phyloP scores from a whole-genome alignment of 1,284 basidiomycete genomes.

The Neonothopanus nambi region DNA sequence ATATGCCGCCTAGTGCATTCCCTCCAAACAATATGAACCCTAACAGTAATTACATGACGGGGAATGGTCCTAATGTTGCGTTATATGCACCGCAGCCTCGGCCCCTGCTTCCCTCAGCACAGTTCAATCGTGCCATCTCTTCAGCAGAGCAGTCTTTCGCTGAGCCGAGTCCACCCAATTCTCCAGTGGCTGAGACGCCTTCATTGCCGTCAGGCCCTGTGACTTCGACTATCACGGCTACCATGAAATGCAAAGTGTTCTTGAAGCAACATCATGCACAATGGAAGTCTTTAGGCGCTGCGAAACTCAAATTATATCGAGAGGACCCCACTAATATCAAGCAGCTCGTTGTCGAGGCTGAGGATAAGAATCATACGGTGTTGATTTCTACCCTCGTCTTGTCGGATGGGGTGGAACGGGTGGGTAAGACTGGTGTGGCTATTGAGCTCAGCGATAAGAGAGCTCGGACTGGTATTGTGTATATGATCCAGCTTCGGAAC shows the following conservation, averaged over 20 bases:
- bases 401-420: conserved; percentile 94
- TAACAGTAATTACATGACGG: conserved; percentile 2
- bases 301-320: conserved; percentile 85
- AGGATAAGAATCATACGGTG: conserved; percentile 74
- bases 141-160: conserved; percentile 53
- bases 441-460: conserved; percentile 93
- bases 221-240: conserved; percentile 77
- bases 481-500: conserved; percentile 95
- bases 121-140: conserved; percentile 52
- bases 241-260: conserved; percentile 99
- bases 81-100: conserved; percentile 51
- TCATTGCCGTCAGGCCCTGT: conserved; percentile 61
- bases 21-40: conserved; percentile 33
- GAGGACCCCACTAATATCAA: conserved; percentile 86
- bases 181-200: conserved; percentile 62
- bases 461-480: conserved; percentile 90
- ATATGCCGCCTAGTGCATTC: conserved; percentile 40
- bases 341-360: conserved; percentile 94
- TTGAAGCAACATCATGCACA: conserved; percentile 93
- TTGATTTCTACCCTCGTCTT: conserved; percentile 95
- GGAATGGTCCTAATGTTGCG: conserved; percentile 33
- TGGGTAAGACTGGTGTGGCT: conserved; percentile 96
- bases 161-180: conserved; percentile 76
- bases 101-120: conserved; percentile 62
- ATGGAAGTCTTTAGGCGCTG: conserved; percentile 94